phyloP scores from a whole-genome alignment of 805 yeast species.

The Spathaspora girioi region DNA sequence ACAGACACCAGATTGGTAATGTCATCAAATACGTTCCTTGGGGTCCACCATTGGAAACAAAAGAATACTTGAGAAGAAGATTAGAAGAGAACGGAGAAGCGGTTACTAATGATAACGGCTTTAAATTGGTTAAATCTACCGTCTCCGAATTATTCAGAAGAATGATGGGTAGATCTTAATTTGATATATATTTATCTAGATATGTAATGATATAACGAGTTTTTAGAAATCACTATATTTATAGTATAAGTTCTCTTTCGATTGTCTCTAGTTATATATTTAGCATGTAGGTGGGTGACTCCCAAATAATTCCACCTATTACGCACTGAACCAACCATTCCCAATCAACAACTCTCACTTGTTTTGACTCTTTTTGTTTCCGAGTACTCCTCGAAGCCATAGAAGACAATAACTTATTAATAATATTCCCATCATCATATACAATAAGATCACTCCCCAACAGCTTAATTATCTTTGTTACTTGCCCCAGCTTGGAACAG shows the following conservation, averaged over 20 bases:
- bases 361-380: background rate
- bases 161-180: conserved; percentile 12
- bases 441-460: conserved; percentile 14
- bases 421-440: conserved; percentile 22
- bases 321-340: conserved; percentile 68
- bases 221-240: background rate
- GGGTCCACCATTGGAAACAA: conserved; percentile 95
- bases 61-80: conserved; percentile 83
- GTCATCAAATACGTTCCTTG: conserved; percentile 94
- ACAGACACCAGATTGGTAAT: conserved; percentile 61
- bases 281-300: conserved; percentile 11
- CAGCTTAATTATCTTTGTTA: conserved; percentile 1
- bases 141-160: conserved; percentile 21
- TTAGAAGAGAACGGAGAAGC: conserved; percentile 96
- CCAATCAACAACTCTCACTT: conserved; percentile 44
- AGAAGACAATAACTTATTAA: background rate
- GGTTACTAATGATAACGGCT: conserved; percentile 79
- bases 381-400: background rate
- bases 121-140: conserved; percentile 62
- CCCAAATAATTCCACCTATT: conserved; percentile 38
- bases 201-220: background rate
- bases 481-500: conserved; percentile 5
- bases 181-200: background rate
- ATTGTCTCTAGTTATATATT: conserved; percentile 1
- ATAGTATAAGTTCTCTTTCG: too few species aligned